Conservation (phyloP, 768 basidiomycete species). For the Russula sp. region DNA sequence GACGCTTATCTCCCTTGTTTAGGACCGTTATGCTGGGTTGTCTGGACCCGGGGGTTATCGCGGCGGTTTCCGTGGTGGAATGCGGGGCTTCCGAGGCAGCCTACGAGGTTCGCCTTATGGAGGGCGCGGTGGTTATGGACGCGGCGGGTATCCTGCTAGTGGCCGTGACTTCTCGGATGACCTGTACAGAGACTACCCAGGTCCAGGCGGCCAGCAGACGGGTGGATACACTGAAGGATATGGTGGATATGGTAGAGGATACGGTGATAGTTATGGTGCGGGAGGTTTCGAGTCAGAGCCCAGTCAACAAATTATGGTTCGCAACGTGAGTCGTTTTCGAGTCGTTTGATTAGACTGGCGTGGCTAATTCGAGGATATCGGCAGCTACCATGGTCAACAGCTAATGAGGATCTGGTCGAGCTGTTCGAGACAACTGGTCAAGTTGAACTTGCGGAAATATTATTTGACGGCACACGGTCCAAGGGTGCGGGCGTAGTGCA, state of each 20-base stretch:
- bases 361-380: not conserved
- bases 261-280: slow-evolving; percentile 19
- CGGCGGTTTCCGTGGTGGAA: slow-evolving; percentile 44
- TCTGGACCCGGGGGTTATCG: slow-evolving; percentile 54
- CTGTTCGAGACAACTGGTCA: slow-evolving; percentile 96
- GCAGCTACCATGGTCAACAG: slow-evolving; percentile 97
- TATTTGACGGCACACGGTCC: slow-evolving; percentile 40
- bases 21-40: slow-evolving; percentile 87
- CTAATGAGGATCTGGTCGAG: slow-evolving; percentile 97
- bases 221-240: slow-evolving; percentile 33
- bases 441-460: slow-evolving; percentile 64
- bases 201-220: slow-evolving; percentile 70
- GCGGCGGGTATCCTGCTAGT: slow-evolving; percentile 40
- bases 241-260: slow-evolving; percentile 30
- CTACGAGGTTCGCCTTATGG: slow-evolving; percentile 47
- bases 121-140: slow-evolving; percentile 46
- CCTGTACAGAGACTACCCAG: slow-evolving; percentile 88
- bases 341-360: not conserved
- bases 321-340: slow-evolving; percentile 65
- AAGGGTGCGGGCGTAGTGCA: slow-evolving; percentile 97
- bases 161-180: slow-evolving; percentile 79
- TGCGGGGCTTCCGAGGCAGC: slow-evolving; percentile 38
- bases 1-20: not conserved
- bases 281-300: slow-evolving; percentile 60
- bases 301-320: slow-evolving; percentile 96